Evolutionary conservation across 1,284 basidiomycete genomes (phyloP), one percentile per base, ranked within the genome.

Genomic region (Ustilago sp.): DNA sequence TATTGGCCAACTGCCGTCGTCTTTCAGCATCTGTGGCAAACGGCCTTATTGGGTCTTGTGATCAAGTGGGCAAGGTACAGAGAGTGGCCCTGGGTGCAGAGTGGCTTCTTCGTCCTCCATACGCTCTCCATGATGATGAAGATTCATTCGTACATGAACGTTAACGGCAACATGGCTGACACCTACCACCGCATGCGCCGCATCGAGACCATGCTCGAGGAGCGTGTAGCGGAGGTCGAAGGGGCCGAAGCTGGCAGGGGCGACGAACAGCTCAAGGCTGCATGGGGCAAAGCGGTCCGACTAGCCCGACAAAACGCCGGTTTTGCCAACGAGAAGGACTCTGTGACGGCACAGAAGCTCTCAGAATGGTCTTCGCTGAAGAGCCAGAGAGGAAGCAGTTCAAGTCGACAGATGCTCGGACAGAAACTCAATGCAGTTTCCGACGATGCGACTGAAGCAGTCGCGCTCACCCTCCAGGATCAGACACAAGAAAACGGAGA

Each of bases 31-130:
- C n/a, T 81, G 7, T 84, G 80, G 80, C 79, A 85, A 62, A 58
- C 71, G 4, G 47, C 63, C 8, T 43, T 85, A 59, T 57, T 85
- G 8, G 74, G 64, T 2, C 19, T 43, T 4, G 84, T 85, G n/a
- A 81, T 84, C 73, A 72, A 79, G 39, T 86, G 83, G 83, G 72
- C 76, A 4, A 65, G 74, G 34, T 77, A 79, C 31, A 54, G 83
- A 48, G 90, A 94, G 79, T 98, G 95, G 95, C 94, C 94, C 43
- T 98, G 96, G 95, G 95, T 98, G 1, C 96, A 99, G 86, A 94
- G 94, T 0, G 95, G 95, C 8, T 98, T 95, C 87, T 89, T 98
- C 59, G 95, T 94, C 0, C 87, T 98, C n/a, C 96, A 95, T 86
- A 91, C 92, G 13, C 88, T 97, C 8, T 90, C 92, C 64, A 92